A percentile compares a stretch with the other conserved stretches of the same genome.
Evolutionary conservation across 1,139 yeast species (phyloP).

Genomic region (Eremothecium cymbalariae): DNA sequence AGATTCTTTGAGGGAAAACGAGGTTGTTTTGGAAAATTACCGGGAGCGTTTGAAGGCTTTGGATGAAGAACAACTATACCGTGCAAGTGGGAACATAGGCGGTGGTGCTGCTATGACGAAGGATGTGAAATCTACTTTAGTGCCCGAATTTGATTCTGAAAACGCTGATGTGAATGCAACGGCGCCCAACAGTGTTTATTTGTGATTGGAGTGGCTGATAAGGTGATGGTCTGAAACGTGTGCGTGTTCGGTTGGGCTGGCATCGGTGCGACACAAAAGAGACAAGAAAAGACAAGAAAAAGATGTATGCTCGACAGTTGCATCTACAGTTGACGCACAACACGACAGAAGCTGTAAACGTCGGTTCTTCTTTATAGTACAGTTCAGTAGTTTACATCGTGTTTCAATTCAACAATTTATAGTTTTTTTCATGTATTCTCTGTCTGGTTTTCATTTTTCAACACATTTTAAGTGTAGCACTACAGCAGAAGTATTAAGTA

Average conservation of each 20-base stretch:
- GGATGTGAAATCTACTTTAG: not conserved
- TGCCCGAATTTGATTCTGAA: conserved; percentile 15
- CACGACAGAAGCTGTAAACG: too few species aligned
- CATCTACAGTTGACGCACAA: too few species aligned
- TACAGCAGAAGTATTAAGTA: too few species aligned
- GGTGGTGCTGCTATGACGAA: not conserved
- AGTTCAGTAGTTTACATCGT: too few species aligned
- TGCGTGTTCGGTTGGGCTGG: not conserved
- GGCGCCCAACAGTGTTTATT: conserved; percentile 18
- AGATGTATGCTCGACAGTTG: too few species aligned
- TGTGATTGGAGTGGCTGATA: conserved; percentile 9
- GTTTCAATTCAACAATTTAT: too few species aligned
- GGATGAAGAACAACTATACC: conserved; percentile 27
- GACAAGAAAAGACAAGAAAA: not conserved
- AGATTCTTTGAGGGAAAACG: conserved; percentile 34
- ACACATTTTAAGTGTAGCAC: too few species aligned
- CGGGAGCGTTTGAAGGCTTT: conserved; percentile 31
- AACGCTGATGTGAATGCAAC: conserved; percentile 16
- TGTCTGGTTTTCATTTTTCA: too few species aligned
- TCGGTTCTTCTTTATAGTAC: too few species aligned
- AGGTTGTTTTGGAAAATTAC: conserved; percentile 33
- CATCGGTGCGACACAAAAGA: conserved; percentile 2
- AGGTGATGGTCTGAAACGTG: too few species aligned
- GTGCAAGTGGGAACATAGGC: conserved; percentile 4
- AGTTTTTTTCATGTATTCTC: too few species aligned